Evolutionary conservation across 2,329 filamentous ascomycete genomes (phyloP).

Genomic region (Endocalyx cinctus): DNA sequence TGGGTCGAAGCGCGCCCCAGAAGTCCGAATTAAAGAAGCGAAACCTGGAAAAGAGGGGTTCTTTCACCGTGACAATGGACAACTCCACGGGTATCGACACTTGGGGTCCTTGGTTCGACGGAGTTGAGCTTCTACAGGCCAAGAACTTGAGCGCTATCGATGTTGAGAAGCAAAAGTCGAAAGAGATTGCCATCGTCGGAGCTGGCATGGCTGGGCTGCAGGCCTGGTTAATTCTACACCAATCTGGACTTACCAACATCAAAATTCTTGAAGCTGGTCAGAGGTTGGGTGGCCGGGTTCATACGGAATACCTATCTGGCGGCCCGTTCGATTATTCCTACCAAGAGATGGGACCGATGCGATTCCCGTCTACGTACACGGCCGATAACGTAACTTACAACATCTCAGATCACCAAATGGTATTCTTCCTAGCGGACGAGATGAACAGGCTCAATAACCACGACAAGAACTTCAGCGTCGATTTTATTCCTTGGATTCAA

Average conservation of each 20-base stretch:
- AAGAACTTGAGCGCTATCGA: slow-evolving; percentile 50
- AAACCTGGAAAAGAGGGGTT: slow-evolving; percentile 19
- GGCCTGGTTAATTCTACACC: slow-evolving; percentile 47
- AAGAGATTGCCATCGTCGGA: slow-evolving; percentile 59
- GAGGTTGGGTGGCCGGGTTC: slow-evolving; percentile 59
- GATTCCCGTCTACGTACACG: slow-evolving; percentile 51
- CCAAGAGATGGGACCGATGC: slow-evolving; percentile 64
- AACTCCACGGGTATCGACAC: slow-evolving; percentile 43
- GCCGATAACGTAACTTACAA: slow-evolving; percentile 52
- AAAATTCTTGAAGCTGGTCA: slow-evolving; percentile 57
- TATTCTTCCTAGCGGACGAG: slow-evolving; percentile 57
- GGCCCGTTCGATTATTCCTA: slow-evolving; percentile 61
- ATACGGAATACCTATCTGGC: slow-evolving; percentile 57
- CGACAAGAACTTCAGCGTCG: slow-evolving; percentile 42
- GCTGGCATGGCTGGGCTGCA: slow-evolving; percentile 63
- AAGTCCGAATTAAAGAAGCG: slow-evolving; percentile 22
- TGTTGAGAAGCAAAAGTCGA: slow-evolving; percentile 49
- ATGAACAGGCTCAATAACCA: slow-evolving; percentile 58
- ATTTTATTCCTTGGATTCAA: slow-evolving; percentile 62
- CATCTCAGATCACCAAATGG: slow-evolving; percentile 59
- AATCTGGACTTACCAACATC: slow-evolving; percentile 54
- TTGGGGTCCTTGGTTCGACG: slow-evolving; percentile 61
- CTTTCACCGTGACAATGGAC: slow-evolving; percentile 39
- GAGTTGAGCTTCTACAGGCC: slow-evolving; percentile 52
- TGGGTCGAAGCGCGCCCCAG: slow-evolving; percentile 33